Conservation (phyloP, 331 rosid species). For the Phaseolus coccineus region DNA sequence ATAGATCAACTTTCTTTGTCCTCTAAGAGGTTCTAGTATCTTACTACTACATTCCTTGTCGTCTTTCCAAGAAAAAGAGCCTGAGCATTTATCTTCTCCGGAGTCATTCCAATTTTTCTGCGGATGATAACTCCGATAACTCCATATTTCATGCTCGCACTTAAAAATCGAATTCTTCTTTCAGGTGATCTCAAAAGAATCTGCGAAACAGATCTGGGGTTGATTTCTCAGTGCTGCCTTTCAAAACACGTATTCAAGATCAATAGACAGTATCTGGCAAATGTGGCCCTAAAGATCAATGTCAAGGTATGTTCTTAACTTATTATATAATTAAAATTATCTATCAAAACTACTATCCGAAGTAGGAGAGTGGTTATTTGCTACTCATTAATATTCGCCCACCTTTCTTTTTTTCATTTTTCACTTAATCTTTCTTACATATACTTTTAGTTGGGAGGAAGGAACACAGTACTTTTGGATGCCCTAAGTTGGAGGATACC, state of each 20-base stretch:
- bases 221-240: constrained; percentile 63
- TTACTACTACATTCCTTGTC: not conserved
- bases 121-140: not conserved
- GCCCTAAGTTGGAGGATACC: constrained; percentile 66
- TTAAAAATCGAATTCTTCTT: constrained; percentile 35
- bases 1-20: constrained; percentile 15
- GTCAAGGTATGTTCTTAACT: constrained; percentile 46
- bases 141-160: not conserved
- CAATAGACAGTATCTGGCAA: constrained; percentile 59
- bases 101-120: constrained; percentile 9
- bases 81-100: not conserved
- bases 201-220: constrained; percentile 59
- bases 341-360: constrained; percentile 15
- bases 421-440: constrained; percentile 23
- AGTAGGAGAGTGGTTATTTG: constrained; percentile 17
- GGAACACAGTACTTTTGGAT: constrained; percentile 66
- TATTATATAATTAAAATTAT: constrained; percentile 27
- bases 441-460: constrained; percentile 63
- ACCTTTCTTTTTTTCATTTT: not conserved
- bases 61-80: not conserved
- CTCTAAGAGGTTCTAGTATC: not conserved
- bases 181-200: constrained; percentile 62
- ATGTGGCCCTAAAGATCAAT: constrained; percentile 58
- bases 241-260: constrained; percentile 57
- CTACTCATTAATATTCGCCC: constrained; percentile 19